phyloP scores from a whole-genome alignment of 148 eudicot species.

The Oxyria digyna region DNA sequence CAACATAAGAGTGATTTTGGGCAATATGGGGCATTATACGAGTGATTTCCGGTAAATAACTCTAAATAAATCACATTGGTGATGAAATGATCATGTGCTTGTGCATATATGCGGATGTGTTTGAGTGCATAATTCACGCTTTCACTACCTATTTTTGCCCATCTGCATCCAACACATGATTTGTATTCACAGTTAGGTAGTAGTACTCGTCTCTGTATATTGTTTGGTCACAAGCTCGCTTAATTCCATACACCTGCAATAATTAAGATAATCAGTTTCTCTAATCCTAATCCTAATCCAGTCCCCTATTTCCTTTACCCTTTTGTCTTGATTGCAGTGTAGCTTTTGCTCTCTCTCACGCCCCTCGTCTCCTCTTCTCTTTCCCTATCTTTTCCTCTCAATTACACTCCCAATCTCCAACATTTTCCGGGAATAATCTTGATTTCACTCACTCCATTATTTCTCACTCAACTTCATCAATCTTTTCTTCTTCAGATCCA shows the following conservation, averaged over 20 bases:
- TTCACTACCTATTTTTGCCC: not conserved
- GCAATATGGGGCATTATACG: too few relatives aligned
- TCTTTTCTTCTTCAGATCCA: constrained; percentile 4
- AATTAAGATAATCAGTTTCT: not conserved
- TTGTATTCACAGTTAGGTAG: not conserved
- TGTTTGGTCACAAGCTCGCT: not conserved
- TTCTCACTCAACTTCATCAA: not conserved
- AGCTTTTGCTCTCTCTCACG: not conserved
- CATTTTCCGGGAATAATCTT: constrained; percentile 2
- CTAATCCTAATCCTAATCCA: not conserved
- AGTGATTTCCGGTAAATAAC: too few relatives aligned
- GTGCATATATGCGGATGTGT: too few relatives aligned
- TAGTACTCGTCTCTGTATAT: too few relatives aligned
- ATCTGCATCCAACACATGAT: not conserved
- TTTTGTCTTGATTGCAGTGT: not conserved
- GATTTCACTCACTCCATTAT: not conserved
- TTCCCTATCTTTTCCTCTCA: not conserved
- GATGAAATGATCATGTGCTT: too few relatives aligned
- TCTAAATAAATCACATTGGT: too few relatives aligned
- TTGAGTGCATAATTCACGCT: too few relatives aligned
- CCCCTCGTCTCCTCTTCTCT: not conserved
- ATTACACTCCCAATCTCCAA: constrained; percentile 1
- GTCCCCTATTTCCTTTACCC: not conserved
- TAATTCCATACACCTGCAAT: not conserved
- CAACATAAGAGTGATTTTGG: too few relatives aligned